phyloP scores from a whole-genome alignment of 2,329 filamentous ascomycete genomes.

The Diaporthe eres region DNA sequence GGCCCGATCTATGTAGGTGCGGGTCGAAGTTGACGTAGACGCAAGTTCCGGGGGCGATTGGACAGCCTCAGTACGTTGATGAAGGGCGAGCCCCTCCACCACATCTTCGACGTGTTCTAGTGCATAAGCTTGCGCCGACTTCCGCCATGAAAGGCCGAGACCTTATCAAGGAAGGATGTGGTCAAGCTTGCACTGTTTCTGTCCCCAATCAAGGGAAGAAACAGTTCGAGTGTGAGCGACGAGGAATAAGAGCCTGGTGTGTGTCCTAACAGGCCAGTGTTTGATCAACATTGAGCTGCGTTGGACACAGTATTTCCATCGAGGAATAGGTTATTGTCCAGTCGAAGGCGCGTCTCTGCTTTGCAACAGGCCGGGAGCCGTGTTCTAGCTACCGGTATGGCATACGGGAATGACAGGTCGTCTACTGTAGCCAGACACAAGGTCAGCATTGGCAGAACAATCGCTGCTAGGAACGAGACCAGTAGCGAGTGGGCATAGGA shows the following conservation, averaged over 20 bases:
- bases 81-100: neutral
- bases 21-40: neutral
- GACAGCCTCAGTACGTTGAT: neutral
- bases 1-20: constrained; percentile 3
- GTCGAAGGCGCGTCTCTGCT: neutral
- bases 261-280: neutral
- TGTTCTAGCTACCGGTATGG: neutral
- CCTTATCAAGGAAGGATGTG: too few species aligned
- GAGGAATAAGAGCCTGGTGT: neutral
- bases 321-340: neutral
- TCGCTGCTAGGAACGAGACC: too few species aligned
- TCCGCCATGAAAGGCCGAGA: neutral
- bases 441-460: neutral
- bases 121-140: neutral
- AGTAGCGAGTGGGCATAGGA: neutral
- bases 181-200: neutral
- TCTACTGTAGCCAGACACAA: neutral
- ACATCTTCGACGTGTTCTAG: neutral
- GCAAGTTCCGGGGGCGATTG: neutral
- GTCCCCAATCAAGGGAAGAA: neutral
- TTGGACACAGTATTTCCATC: neutral
- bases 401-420: too few species aligned
- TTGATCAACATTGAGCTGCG: neutral
- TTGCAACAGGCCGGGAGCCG: neutral
- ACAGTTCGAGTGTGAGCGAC: neutral